Conservation (phyloP, 2,329 filamentous ascomycete species). For the Nothopassalora personata region DNA sequence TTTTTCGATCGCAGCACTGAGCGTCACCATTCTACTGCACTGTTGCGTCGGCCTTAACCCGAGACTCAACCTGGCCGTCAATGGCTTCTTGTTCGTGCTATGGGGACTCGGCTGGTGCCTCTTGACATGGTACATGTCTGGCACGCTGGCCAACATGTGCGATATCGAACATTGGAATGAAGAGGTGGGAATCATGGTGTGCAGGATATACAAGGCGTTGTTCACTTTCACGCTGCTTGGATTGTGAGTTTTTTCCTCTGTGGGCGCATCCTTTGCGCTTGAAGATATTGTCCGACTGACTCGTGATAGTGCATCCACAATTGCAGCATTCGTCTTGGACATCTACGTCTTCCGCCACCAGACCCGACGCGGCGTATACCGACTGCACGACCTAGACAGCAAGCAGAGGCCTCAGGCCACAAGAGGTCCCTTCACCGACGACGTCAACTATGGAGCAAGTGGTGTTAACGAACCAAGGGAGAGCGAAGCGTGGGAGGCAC, state of each 20-base stretch:
- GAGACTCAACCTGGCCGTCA: conserved; percentile 46
- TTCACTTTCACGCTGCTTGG: conserved; percentile 52
- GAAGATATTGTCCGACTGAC: neutral
- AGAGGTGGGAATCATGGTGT: conserved; percentile 51
- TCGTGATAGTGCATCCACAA: conserved; percentile 38
- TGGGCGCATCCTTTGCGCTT: neutral
- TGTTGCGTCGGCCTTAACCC: conserved; percentile 49
- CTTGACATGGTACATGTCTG: conserved; percentile 50
- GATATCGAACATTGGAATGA: conserved; percentile 49
- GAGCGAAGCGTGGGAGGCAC: conserved; percentile 31
- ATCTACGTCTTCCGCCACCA: conserved; percentile 43
- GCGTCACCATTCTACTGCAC: conserved; percentile 48
- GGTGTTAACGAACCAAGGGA: conserved; percentile 20
- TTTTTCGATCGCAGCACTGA: conserved; percentile 47
- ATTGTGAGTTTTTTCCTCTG: conserved; percentile 29
- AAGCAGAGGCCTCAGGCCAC: conserved; percentile 24
- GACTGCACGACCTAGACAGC: conserved; percentile 39
- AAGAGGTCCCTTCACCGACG: conserved; percentile 26
- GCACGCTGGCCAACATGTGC: conserved; percentile 46
- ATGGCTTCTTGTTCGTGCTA: conserved; percentile 44
- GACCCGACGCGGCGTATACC: conserved; percentile 45
- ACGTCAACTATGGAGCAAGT: conserved; percentile 10
- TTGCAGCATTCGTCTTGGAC: conserved; percentile 48
- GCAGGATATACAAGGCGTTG: conserved; percentile 55
- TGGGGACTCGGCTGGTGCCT: conserved; percentile 51